These are phyloP conservation scores for Linaria vulgaris DNA, from an alignment of 257 asterid genomes.

Conservation along the genomic window DNA sequence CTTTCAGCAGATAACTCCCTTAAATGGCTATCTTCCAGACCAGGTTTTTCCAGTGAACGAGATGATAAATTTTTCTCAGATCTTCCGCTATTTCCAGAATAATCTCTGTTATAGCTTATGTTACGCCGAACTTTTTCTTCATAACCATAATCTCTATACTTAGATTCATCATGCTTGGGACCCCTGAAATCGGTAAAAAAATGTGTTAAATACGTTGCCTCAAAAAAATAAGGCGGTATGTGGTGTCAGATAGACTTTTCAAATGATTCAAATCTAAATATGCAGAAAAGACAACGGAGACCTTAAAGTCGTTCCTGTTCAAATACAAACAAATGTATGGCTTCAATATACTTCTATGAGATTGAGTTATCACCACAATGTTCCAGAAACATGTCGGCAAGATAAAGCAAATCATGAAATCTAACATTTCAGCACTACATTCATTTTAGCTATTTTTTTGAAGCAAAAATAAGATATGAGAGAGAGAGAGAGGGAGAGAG, in stretches of 20 bases:
- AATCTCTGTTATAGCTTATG: conserved; percentile 54
- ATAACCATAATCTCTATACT: conserved; percentile 65
- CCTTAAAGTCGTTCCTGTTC: not conserved
- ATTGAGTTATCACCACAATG: not conserved
- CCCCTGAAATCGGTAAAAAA: conserved; percentile 45
- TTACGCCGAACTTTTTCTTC: conserved; percentile 70
- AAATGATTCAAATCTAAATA: conserved; percentile 4
- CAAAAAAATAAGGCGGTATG: conserved; percentile 1
- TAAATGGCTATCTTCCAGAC: conserved; percentile 55
- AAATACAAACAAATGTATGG: not conserved
- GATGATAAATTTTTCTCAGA: conserved; percentile 57
- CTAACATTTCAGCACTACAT: conserved; percentile 11
- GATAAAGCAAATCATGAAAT: conserved; percentile 3
- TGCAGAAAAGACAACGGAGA: not conserved
- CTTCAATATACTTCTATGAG: not conserved
- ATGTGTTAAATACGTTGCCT: conserved; percentile 1
- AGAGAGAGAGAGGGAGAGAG: conserved; percentile 9
- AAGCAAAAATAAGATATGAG: not conserved
- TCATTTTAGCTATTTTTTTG: conserved; percentile 5
- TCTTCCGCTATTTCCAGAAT: conserved; percentile 45
- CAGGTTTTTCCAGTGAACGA: conserved; percentile 58
- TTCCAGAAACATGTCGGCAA: conserved; percentile 2
- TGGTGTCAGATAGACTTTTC: not conserved
- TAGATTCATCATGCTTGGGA: conserved; percentile 80
- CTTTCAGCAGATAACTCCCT: conserved; percentile 73